phyloP scores from a whole-genome alignment of 495 filamentous ascomycete genomes.

The Cudoniella acicularis region DNA sequence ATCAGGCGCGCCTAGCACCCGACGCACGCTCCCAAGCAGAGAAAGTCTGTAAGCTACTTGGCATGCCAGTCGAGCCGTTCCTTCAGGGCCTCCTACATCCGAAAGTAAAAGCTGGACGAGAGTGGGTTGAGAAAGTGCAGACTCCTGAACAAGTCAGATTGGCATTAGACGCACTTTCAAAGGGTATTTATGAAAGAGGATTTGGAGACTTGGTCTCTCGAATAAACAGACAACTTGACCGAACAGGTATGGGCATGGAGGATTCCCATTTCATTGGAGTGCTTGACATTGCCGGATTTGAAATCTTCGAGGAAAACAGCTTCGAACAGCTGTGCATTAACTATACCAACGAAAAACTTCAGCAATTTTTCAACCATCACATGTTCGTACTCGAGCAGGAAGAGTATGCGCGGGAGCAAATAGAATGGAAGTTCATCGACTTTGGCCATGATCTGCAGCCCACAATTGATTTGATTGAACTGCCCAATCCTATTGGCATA shows the following conservation, averaged over 20 bases:
- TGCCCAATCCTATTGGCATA: slow-evolving; percentile 95
- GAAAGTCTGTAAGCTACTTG: slow-evolving; percentile 78
- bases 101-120: slow-evolving; percentile 87
- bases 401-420: slow-evolving; percentile 95
- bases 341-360: slow-evolving; percentile 98
- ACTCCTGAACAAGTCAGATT: slow-evolving; percentile 94
- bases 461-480: slow-evolving; percentile 95
- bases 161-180: slow-evolving; percentile 85
- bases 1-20: slow-evolving; percentile 79
- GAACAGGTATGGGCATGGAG: slow-evolving; percentile 69
- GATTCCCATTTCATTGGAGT: slow-evolving; percentile 96
- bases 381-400: slow-evolving; percentile 99
- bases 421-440: slow-evolving; percentile 99
- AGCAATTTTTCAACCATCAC: slow-evolving; percentile 99
- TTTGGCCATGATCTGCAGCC: slow-evolving; percentile 97
- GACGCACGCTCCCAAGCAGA: slow-evolving; percentile 68
- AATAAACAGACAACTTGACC: slow-evolving; percentile 89
- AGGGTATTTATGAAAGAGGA: slow-evolving; percentile 94
- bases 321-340: slow-evolving; percentile 99
- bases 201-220: slow-evolving; percentile 90
- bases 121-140: slow-evolving; percentile 98
- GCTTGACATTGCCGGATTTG: slow-evolving; percentile 98
- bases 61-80: slow-evolving; percentile 80
- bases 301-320: slow-evolving; percentile 97
- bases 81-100: slow-evolving; percentile 87